These are phyloP conservation scores for Stentor roeselii DNA, from an alignment of 73 alveolate genomes.

Conservation along the genomic window DNA sequence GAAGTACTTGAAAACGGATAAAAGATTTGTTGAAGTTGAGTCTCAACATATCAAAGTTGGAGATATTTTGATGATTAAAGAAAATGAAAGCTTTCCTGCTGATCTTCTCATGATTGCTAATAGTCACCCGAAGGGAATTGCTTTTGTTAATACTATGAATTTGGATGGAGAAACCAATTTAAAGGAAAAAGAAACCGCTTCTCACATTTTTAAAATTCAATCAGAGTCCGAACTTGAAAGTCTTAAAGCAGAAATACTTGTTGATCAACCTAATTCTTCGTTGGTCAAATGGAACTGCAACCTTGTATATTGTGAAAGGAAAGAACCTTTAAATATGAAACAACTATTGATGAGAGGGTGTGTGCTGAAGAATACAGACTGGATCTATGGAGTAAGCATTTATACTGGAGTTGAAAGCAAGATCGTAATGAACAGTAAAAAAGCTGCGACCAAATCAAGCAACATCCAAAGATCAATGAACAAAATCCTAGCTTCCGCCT, in stretches of 20 bases:
- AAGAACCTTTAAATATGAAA: slow-evolving; percentile 50
- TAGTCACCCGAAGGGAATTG: slow-evolving; percentile 55
- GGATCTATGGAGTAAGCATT: slow-evolving; percentile 65
- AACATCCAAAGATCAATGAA: slow-evolving; percentile 55
- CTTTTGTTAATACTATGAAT: slow-evolving; percentile 85
- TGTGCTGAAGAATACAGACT: slow-evolving; percentile 68
- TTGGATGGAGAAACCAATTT: slow-evolving; percentile 89
- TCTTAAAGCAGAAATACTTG: background rate
- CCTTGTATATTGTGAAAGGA: background rate
- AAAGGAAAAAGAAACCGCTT: slow-evolving; percentile 60
- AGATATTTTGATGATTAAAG: slow-evolving; percentile 49
- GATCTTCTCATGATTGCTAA: slow-evolving; percentile 61
- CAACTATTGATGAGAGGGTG: slow-evolving; percentile 73
- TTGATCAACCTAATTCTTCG: slow-evolving; percentile 5
- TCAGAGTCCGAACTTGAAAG: background rate
- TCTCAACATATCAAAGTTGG: slow-evolving; percentile 56
- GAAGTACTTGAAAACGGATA: slow-evolving; percentile 13
- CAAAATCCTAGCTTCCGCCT: slow-evolving; percentile 33
- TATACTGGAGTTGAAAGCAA: slow-evolving; percentile 83
- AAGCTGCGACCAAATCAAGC: slow-evolving; percentile 61
- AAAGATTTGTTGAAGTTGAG: slow-evolving; percentile 37
- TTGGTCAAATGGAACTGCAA: slow-evolving; percentile 26
- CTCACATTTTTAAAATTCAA: background rate
- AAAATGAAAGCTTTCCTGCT: slow-evolving; percentile 74
- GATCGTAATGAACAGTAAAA: slow-evolving; percentile 66